Conservation (phyloP, 768 basidiomycete species). For the Nidula microcarpa region DNA sequence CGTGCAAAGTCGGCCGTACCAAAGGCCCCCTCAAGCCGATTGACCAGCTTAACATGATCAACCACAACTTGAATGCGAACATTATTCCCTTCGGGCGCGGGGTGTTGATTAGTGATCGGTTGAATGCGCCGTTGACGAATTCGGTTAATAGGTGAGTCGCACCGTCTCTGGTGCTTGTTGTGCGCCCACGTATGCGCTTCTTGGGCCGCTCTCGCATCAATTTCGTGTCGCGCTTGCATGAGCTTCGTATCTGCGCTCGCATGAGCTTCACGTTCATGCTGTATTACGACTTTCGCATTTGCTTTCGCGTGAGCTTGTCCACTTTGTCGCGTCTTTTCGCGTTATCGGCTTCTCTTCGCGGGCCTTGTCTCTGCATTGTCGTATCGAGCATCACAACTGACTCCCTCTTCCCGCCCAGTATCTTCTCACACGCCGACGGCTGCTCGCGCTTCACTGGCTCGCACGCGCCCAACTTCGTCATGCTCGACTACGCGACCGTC, state of each 20-base stretch:
- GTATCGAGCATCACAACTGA: too few species aligned
- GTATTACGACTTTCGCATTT: too few species aligned
- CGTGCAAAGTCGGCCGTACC: conserved; percentile 53
- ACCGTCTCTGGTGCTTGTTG: not conserved
- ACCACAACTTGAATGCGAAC: conserved; percentile 51
- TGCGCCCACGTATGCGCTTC: not conserved
- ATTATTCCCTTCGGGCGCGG: conserved; percentile 30
- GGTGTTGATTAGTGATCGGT: conserved; percentile 35
- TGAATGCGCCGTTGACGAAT: conserved; percentile 33
- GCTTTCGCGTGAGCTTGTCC: too few species aligned
- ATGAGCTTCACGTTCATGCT: too few species aligned
- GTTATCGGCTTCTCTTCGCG: too few species aligned
- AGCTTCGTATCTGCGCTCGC: too few species aligned
- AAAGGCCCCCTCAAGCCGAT: conserved; percentile 39
- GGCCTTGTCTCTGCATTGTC: too few species aligned
- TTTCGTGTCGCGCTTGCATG: too few species aligned
- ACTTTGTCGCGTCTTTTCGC: too few species aligned
- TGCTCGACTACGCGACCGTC: conserved; percentile 50
- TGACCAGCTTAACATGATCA: conserved; percentile 59
- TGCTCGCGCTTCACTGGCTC: conserved; percentile 44
- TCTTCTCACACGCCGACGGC: conserved; percentile 36
- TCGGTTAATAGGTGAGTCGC: conserved; percentile 30
- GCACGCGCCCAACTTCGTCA: conserved; percentile 47
- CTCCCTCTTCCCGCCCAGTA: conserved; percentile 15
- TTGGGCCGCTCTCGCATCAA: too few species aligned